phyloP scores from a whole-genome alignment of 176 grass and related monocot genomes.

The Puccinellia tenuiflora region DNA sequence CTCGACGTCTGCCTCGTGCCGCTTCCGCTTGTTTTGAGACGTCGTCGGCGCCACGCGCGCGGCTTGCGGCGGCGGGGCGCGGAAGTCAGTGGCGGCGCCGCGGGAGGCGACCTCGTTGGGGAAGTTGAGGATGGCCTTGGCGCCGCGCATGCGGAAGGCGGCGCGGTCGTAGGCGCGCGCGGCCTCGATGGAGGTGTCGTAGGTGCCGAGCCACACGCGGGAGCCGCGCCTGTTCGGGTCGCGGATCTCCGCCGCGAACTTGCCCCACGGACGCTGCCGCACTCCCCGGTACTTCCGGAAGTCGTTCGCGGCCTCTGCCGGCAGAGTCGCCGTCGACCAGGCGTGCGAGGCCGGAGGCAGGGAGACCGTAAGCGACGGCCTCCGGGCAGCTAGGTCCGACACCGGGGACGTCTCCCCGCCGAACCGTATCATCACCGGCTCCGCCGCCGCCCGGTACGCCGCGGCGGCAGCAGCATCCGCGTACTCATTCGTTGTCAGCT shows the following conservation, averaged over 20 bases:
- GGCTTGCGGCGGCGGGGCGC: background rate
- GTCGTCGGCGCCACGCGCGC: background rate
- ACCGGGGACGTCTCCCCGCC: slow-evolving; percentile 30
- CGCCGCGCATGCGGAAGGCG: slow-evolving; percentile 69
- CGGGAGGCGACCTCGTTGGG: slow-evolving; percentile 58
- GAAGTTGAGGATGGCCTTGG: slow-evolving; percentile 93
- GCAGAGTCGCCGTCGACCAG: background rate
- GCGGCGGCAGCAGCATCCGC: background rate
- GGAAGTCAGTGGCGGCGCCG: slow-evolving; percentile 21
- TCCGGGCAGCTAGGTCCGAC: slow-evolving; percentile 20
- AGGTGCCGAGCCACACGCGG: slow-evolving; percentile 91
- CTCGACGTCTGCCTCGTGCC: background rate
- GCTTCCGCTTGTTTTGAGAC: slow-evolving; percentile 22
- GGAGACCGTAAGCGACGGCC: slow-evolving; percentile 6
- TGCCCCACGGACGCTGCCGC: slow-evolving; percentile 81
- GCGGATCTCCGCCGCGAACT: slow-evolving; percentile 90
- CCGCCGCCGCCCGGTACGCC: slow-evolving; percentile 19
- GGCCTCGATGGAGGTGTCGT: slow-evolving; percentile 75
- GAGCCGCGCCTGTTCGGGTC: slow-evolving; percentile 70
- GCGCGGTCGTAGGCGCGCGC: slow-evolving; percentile 82
- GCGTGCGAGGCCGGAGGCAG: slow-evolving; percentile 31
- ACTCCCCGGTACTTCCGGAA: slow-evolving; percentile 81
- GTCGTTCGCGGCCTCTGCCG: background rate
- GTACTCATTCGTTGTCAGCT: slow-evolving; percentile 8
- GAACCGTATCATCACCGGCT: slow-evolving; percentile 46